phyloP scores from a whole-genome alignment of 306 rosid genomes.

The Pyrus communis region DNA sequence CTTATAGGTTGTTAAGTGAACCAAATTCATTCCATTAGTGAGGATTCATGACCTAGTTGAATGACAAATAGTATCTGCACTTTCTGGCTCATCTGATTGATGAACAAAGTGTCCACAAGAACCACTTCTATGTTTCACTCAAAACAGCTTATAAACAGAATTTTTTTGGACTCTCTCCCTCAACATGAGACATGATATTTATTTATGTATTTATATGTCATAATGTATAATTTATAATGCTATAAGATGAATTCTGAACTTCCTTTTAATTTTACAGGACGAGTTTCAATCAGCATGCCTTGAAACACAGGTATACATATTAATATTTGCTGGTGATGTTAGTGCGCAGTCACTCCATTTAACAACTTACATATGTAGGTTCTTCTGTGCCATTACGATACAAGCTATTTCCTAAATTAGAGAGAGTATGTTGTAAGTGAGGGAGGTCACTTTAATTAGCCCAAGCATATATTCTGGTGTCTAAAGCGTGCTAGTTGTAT shows the following conservation, averaged over 20 bases:
- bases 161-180: neutral
- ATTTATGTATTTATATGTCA: neutral
- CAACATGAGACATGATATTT: neutral
- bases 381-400: neutral
- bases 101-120: neutral
- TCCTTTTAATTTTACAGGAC: conserved; percentile 40
- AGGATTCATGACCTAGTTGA: neutral
- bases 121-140: neutral
- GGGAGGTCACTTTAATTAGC: neutral
- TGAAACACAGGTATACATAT: conserved; percentile 46
- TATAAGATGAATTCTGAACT: conserved; percentile 11
- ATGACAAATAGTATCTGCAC: neutral
- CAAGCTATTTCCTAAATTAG: neutral
- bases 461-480: neutral
- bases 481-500: neutral
- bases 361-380: neutral
- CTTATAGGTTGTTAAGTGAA: neutral
- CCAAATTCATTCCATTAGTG: neutral
- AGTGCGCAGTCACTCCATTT: neutral
- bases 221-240: neutral
- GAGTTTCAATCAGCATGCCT: conserved; percentile 48
- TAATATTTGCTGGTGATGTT: neutral
- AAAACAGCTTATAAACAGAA: neutral
- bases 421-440: neutral
- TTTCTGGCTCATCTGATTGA: neutral